These are phyloP conservation scores for Paspalum notatum DNA, from an alignment of 176 grass and related monocot species.

Conservation along the genomic window DNA sequence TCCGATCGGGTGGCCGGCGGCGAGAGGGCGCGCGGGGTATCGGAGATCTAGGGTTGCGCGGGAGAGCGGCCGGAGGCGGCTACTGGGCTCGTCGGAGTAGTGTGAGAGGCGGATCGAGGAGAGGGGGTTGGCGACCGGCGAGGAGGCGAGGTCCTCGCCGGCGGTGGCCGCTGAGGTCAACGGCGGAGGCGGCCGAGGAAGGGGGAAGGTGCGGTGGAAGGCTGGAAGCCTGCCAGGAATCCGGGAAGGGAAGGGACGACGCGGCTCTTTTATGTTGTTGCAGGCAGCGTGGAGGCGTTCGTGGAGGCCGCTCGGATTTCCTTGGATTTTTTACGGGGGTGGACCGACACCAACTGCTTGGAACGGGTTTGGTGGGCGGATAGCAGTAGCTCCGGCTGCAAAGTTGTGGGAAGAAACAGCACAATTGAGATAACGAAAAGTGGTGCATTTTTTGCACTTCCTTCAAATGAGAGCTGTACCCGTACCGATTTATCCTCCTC, in stretches of 20 bases:
- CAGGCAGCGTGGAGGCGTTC: background rate
- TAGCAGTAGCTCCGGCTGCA: background rate
- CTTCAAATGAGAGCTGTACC: too few relatives aligned
- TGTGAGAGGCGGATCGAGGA: background rate
- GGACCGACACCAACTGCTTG: conserved; percentile 5
- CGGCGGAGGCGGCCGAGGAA: conserved; percentile 29
- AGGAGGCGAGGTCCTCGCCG: conserved; percentile 39
- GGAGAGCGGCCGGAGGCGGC: background rate
- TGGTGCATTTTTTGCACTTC: background rate
- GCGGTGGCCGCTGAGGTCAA: conserved; percentile 19
- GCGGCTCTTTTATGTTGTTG: conserved; percentile 40
- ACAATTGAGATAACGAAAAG: background rate
- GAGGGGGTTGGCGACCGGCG: background rate
- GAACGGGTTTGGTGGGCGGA: background rate
- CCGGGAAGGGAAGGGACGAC: conserved; percentile 21
- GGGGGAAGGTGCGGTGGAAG: background rate
- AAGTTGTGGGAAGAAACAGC: background rate
- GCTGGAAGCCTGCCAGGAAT: background rate
- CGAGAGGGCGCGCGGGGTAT: conserved; percentile 32
- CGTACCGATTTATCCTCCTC: too few relatives aligned
- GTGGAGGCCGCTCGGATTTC: conserved; percentile 42
- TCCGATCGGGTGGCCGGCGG: conserved; percentile 26
- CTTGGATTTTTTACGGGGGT: conserved; percentile 27
- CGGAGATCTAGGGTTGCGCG: conserved; percentile 32
- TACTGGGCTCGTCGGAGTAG: background rate